Percentiles rank a stretch among this genome's conserved stretches.
These are phyloP conservation scores for Nidularia pulvinata DNA, from an alignment of 768 basidiomycete genomes.

Conservation along the genomic window DNA sequence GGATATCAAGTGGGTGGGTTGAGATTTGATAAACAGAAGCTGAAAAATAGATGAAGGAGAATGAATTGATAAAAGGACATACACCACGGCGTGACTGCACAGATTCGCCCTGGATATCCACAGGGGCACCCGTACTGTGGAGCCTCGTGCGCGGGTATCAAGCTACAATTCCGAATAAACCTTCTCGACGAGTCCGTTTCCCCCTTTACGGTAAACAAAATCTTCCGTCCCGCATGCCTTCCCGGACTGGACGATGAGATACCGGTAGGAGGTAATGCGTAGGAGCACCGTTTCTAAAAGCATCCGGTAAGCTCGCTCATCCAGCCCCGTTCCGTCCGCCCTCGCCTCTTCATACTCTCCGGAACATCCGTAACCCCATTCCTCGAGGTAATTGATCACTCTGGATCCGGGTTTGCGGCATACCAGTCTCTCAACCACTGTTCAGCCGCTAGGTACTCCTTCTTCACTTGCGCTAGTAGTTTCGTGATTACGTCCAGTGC, in stretches of 20 bases:
- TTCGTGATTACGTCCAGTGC: constrained; percentile 58
- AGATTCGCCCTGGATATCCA: too few relatives aligned
- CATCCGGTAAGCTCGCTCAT: not conserved
- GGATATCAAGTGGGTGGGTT: too few relatives aligned
- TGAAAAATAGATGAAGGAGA: too few relatives aligned
- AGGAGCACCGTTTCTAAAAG: not conserved
- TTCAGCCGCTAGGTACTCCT: constrained; percentile 71
- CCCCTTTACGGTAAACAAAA: too few relatives aligned
- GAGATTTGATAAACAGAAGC: too few relatives aligned
- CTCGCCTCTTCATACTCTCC: not conserved
- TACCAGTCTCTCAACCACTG: constrained; percentile 58
- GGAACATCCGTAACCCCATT: not conserved
- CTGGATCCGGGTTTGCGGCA: constrained; percentile 12
- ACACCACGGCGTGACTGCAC: too few relatives aligned
- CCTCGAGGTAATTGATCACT: not conserved
- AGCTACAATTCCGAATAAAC: not conserved
- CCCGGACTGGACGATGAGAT: not conserved
- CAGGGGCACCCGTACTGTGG: not conserved
- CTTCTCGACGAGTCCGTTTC: not conserved
- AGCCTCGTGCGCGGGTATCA: not conserved
- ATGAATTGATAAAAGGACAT: too few relatives aligned
- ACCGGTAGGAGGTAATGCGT: not conserved
- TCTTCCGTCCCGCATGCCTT: not conserved
- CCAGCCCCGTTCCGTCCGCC: not conserved
- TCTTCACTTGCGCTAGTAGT: constrained; percentile 58